Percentiles rank a stretch among this genome's conserved stretches.
Conservation (phyloP, 768 basidiomycete species). For the Boletus bicolor region DNA sequence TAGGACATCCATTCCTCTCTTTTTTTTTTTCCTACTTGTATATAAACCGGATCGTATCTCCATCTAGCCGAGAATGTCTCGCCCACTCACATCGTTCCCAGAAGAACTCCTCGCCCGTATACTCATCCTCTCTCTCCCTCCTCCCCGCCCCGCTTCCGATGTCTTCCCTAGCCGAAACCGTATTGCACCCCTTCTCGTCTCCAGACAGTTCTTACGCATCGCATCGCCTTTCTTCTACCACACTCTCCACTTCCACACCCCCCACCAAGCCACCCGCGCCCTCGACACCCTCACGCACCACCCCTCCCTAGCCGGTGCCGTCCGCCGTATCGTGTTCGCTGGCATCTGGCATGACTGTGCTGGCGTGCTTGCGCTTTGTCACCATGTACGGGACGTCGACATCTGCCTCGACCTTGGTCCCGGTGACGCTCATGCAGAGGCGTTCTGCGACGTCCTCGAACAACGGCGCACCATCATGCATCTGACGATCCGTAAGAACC, state of each 20-base stretch:
- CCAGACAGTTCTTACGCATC: constrained; percentile 51
- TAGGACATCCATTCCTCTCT: neutral
- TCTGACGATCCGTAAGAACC: constrained; percentile 51
- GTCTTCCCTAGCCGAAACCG: constrained; percentile 22
- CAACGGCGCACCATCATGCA: constrained; percentile 38
- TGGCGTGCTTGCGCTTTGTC: constrained; percentile 33
- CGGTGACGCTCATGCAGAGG: constrained; percentile 24
- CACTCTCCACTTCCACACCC: constrained; percentile 43
- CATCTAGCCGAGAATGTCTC: constrained; percentile 7
- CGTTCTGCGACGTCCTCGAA: constrained; percentile 42
- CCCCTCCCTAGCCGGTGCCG: constrained; percentile 37
- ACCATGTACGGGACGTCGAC: constrained; percentile 39
- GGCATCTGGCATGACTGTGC: constrained; percentile 42
- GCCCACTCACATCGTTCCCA: constrained; percentile 32
- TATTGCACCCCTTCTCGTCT: constrained; percentile 49
- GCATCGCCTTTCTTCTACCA: constrained; percentile 56
- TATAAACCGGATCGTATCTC: constrained; percentile 5
- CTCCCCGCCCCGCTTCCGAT: constrained; percentile 25
- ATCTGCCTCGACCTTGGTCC: constrained; percentile 30
- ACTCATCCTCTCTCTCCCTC: constrained; percentile 31
- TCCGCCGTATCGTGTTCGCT: constrained; percentile 41
- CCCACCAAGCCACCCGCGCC: constrained; percentile 37
- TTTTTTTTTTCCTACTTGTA: neutral
- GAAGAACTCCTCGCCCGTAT: constrained; percentile 49
- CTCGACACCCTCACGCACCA: constrained; percentile 36